phyloP scores from a whole-genome alignment of 208 protist species.

The Chromosphaera perkinsii region DNA sequence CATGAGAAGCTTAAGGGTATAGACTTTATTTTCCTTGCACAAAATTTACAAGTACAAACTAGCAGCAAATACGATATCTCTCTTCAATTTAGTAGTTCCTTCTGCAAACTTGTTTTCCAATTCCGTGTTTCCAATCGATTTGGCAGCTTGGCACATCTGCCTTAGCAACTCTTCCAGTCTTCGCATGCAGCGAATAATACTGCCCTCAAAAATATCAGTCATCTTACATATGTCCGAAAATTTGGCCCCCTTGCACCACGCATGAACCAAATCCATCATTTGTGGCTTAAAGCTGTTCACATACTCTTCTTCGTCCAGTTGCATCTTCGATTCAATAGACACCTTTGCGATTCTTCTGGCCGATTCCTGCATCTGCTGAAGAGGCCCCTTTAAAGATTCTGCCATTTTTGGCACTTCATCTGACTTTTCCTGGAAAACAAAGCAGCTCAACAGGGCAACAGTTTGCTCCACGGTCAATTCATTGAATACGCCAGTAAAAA shows the following conservation, averaged over 20 bases:
- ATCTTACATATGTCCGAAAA: slow-evolving; percentile 92
- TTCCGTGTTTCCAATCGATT: slow-evolving; percentile 94
- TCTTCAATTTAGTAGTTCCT: slow-evolving; percentile 88
- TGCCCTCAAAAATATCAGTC: slow-evolving; percentile 93
- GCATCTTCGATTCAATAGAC: slow-evolving; percentile 78
- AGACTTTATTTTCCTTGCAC: too few species aligned
- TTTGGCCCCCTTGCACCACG: slow-evolving; percentile 79
- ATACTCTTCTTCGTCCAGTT: slow-evolving; percentile 78
- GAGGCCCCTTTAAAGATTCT: slow-evolving; percentile 39
- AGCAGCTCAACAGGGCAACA: slow-evolving; percentile 84
- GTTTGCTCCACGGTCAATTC: slow-evolving; percentile 82
- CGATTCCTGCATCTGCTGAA: slow-evolving; percentile 52
- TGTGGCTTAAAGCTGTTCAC: slow-evolving; percentile 82
- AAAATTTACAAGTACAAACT: slow-evolving; percentile 86
- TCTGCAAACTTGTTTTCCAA: slow-evolving; percentile 95
- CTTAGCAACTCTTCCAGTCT: slow-evolving; percentile 94
- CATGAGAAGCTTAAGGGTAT: too few species aligned
- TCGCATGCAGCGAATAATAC: slow-evolving; percentile 92
- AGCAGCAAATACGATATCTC: slow-evolving; percentile 98
- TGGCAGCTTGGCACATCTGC: slow-evolving; percentile 92
- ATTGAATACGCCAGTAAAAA: slow-evolving; percentile 94
- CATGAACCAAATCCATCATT: slow-evolving; percentile 89
- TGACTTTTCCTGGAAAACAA: slow-evolving; percentile 83
- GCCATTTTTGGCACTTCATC: slow-evolving; percentile 26
- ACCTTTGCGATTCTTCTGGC: slow-evolving; percentile 75